A percentile compares a stretch with the other conserved stretches of the same genome.
Evolutionary conservation across 371 early-diverging fungal species (phyloP).

Genomic region (Mortierella sp.): DNA sequence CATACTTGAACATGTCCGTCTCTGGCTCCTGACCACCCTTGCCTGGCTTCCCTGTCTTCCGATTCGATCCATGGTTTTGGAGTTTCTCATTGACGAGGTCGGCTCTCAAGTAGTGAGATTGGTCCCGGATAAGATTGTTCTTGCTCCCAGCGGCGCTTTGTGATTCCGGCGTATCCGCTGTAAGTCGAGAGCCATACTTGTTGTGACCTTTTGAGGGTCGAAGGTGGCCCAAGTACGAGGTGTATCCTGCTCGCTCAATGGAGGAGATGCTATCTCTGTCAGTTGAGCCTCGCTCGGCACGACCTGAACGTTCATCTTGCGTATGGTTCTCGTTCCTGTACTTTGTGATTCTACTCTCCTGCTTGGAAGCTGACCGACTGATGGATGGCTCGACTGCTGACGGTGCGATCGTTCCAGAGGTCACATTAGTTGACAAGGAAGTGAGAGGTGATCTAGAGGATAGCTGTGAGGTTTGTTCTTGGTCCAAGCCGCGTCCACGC

Average conservation of each 20-base stretch:
- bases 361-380: too few relatives aligned
- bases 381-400: too few relatives aligned
- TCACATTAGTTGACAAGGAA: too few relatives aligned
- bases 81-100: constrained; percentile 9
- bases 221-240: constrained; percentile 6
- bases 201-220: neutral
- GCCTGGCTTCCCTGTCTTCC: constrained; percentile 35
- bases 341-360: too few relatives aligned
- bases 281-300: too few relatives aligned
- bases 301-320: too few relatives aligned
- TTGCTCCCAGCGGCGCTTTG: constrained; percentile 25
- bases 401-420: too few relatives aligned
- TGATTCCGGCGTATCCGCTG: neutral
- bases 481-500: too few relatives aligned
- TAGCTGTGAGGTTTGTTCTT: too few relatives aligned
- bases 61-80: neutral
- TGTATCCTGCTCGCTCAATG: constrained; percentile 3
- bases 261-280: neutral
- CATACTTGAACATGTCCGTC: constrained; percentile 49
- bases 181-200: neutral
- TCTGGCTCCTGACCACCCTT: constrained; percentile 45
- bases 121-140: constrained; percentile 12
- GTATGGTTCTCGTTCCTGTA: too few relatives aligned
- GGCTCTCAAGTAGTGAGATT: constrained; percentile 11
- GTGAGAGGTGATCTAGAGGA: too few relatives aligned